Percentiles rank a stretch among this genome's conserved stretches.
Evolutionary conservation across 495 filamentous ascomycete species (phyloP).

Genomic region (Clavariopsis aquatica): DNA sequence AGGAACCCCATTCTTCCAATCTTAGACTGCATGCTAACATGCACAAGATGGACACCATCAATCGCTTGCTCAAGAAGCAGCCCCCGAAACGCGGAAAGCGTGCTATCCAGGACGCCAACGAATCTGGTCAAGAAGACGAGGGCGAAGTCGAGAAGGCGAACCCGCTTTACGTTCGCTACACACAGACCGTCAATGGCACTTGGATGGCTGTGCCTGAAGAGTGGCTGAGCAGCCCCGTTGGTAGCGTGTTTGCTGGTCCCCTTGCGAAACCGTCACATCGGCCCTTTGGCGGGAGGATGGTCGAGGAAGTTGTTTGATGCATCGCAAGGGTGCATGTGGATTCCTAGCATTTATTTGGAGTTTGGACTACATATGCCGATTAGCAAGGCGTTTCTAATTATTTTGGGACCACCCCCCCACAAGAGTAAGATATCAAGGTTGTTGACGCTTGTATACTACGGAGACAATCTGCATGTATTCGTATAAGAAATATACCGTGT

Average conservation of each 20-base stretch:
- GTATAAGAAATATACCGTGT: too few species aligned
- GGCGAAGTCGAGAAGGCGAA: conserved; percentile 58
- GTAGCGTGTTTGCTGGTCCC: conserved; percentile 57
- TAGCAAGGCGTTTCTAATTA: neutral
- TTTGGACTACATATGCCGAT: neutral
- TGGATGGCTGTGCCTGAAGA: conserved; percentile 75
- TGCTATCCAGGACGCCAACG: conserved; percentile 50
- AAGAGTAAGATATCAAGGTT: neutral
- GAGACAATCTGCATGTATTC: too few species aligned
- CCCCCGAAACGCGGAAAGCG: conserved; percentile 76
- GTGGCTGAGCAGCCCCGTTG: conserved; percentile 71
- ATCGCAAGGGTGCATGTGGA: neutral
- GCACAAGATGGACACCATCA: conserved; percentile 92
- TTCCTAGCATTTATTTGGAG: neutral
- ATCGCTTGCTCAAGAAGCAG: conserved; percentile 93
- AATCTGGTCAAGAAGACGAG: conserved; percentile 56
- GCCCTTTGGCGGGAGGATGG: conserved; percentile 36
- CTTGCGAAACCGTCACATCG: conserved; percentile 4
- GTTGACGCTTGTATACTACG: neutral
- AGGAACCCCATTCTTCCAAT: conserved; percentile 30
- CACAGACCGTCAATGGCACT: conserved; percentile 69
- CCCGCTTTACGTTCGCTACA: conserved; percentile 74
- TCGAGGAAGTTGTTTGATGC: conserved; percentile 33
- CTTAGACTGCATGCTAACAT: conserved; percentile 12
- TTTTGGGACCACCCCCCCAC: neutral